Base-by-base conservation (phyloP, 768 basidiomycete species). In the Suillus decipiens region DNA sequence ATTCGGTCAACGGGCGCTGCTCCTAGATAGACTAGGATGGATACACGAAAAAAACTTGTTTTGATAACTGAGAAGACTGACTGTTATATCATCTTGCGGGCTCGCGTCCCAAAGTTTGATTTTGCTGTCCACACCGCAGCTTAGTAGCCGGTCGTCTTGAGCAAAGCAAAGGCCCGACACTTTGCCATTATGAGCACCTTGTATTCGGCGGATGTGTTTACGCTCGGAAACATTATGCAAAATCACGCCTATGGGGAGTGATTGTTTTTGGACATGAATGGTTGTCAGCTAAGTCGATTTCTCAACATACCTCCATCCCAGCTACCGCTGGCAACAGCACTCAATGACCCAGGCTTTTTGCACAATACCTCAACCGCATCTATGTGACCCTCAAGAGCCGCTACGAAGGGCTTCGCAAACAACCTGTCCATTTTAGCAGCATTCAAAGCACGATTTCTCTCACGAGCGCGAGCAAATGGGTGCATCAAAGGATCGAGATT, bases 401-500 rank as follows among this genome's bases (percentile, higher is more conserved):
- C 93, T 17, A 99, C 81, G 70, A 99, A 99, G 0, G 97, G 97
- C 70, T 97, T 98, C n/a, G 97, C 89, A 72, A 99, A 98, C 79
- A 99, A 93, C 63, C 93, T 82, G 59, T 98, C 96, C 84, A 99
- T 92, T 79, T 99, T 99, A 15, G 90, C 91, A 2, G 97, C 97
- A 66, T 95, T 96, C 53, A 98, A 74, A 2, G 97, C 97, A 63
- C 97, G 88, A 22, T 87, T 95, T 41, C 96, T 92, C 78, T 99
- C 97, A 59, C 97, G 81, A 5, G 95, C 91, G 24, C 91, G 89
- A 0, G 95, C 84, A 74, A 99, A 98, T 3, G 97, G 97, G 71
- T 99, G 97, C 77, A 94, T 88, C n/a, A 94, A 80, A 0, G 96
- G 95, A 73, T 98, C 89, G 50, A 99, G 85, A 76, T 99, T 99